Evolutionary conservation across 176 grass and related monocot species (phyloP).

Genomic region (Tillandsia leiboldiana): DNA sequence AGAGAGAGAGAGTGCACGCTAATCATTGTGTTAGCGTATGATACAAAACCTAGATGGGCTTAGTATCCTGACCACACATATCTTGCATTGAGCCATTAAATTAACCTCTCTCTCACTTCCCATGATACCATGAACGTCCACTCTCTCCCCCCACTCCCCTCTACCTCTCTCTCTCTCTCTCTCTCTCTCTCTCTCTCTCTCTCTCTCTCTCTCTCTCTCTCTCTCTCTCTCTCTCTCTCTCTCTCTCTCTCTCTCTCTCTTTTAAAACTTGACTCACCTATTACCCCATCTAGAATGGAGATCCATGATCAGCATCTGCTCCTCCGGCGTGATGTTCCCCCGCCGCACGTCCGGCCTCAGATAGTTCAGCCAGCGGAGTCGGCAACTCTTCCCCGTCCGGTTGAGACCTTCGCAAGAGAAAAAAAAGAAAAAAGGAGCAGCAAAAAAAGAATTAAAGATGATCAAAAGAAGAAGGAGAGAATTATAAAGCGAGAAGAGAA

Average conservation of each 20-base stretch:
- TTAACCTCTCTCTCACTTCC: background rate
- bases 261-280: constrained; percentile 11
- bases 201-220: constrained; percentile 8
- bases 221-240: background rate
- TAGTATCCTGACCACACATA: constrained; percentile 2
- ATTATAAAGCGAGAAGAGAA: background rate
- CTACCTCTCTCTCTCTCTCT: constrained; percentile 5
- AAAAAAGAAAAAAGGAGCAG: background rate
- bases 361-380: constrained; percentile 28
- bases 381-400: constrained; percentile 28
- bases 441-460: background rate
- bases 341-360: constrained; percentile 22
- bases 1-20: background rate
- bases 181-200: constrained; percentile 18
- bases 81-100: background rate
- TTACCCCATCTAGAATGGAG: constrained; percentile 26
- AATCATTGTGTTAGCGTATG: background rate
- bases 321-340: constrained; percentile 23
- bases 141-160: background rate
- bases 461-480: background rate
- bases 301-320: constrained; percentile 27
- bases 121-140: no score
- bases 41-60: background rate
- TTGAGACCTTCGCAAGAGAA: constrained; percentile 12
- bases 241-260: constrained; percentile 1